Evolutionary conservation across 2,329 filamentous ascomycete species (phyloP).

Genomic region (Lachnellula willkommii): DNA sequence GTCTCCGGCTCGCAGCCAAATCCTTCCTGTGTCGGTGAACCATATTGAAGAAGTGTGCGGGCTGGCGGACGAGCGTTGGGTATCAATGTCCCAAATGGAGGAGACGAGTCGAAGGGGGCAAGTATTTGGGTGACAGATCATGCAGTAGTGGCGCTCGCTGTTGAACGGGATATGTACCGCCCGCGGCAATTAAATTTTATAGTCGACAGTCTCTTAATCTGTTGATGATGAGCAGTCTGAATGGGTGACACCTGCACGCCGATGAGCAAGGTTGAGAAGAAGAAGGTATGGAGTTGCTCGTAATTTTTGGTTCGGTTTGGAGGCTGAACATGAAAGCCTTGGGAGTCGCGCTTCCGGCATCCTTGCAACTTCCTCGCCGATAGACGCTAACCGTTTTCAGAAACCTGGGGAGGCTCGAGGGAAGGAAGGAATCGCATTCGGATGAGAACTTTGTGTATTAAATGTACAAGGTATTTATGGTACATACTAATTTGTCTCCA

Average conservation of each 20-base stretch:
- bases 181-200: slow-evolving; percentile 30
- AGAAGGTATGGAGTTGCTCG: slow-evolving; percentile 15
- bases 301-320: slow-evolving; percentile 14
- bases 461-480: neutral
- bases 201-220: slow-evolving; percentile 17
- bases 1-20: slow-evolving; percentile 61
- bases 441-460: neutral
- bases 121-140: slow-evolving; percentile 29
- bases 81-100: slow-evolving; percentile 23
- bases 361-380: slow-evolving; percentile 12
- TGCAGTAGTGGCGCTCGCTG: slow-evolving; percentile 27
- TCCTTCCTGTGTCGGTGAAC: slow-evolving; percentile 56
- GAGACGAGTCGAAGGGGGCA: neutral
- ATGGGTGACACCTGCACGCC: slow-evolving; percentile 30
- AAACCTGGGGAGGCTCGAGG: slow-evolving; percentile 16
- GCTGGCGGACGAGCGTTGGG: slow-evolving; percentile 27
- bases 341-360: slow-evolving; percentile 17
- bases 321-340: slow-evolving; percentile 24
- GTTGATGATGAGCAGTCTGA: slow-evolving; percentile 20
- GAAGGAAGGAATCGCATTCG: neutral
- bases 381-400: slow-evolving; percentile 7
- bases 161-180: slow-evolving; percentile 28
- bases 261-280: slow-evolving; percentile 21
- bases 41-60: slow-evolving; percentile 36
- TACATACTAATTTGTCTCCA: neutral